Base-by-base conservation (phyloP, 2,329 filamentous ascomycete genomes). In the Colletotrichum chlorophyti region DNA sequence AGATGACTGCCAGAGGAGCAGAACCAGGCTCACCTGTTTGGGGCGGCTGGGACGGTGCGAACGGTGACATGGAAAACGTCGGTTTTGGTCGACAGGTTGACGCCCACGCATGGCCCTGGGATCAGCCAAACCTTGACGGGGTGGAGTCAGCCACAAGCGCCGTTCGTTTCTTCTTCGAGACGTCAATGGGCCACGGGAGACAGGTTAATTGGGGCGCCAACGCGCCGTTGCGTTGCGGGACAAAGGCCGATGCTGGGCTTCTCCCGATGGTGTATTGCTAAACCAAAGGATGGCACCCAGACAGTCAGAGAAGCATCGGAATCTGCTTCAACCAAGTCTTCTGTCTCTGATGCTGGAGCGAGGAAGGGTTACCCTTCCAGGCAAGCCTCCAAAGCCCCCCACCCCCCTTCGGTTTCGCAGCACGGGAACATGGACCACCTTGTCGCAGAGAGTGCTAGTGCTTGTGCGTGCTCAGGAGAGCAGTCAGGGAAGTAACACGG, bases 91-190 rank as follows among this genome's bases (percentile, higher is more conserved):
- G 12, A 27, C 14, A 51, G 12, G 32, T 51, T 21, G 53, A 52
- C 54, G 24, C 24, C 35, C 46, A 42, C 40, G 37, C 31, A 26
- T 24, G 14, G 31, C 15, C 15, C 46, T 37, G 32, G 34, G 54
- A 53, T 53, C 55, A 49, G 50, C 42, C 17, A 35, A 49, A 59
- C 42, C 17, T 38, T 46, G 43, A 31, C 23, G 27, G 34, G 42
- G 48, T 40, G 35, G 55, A 43, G 42, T 49, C 55, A 59, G 55
- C 55, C 50, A 54, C 37, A 54, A 40, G 35, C 42, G 49, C 37
- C 35, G 49, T 35, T 43, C 35, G 41, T 29, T 53, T 34, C 27
- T 42, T 41, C 47, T 27, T 53, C 50, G 50, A 38, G 55, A 49
- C 55, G 37, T 27, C 19, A n/a, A n/a, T n/a, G n/a, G n/a, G n/a